phyloP scores from a whole-genome alignment of 805 yeast genomes.

The Zygoascus flipseniorum region DNA sequence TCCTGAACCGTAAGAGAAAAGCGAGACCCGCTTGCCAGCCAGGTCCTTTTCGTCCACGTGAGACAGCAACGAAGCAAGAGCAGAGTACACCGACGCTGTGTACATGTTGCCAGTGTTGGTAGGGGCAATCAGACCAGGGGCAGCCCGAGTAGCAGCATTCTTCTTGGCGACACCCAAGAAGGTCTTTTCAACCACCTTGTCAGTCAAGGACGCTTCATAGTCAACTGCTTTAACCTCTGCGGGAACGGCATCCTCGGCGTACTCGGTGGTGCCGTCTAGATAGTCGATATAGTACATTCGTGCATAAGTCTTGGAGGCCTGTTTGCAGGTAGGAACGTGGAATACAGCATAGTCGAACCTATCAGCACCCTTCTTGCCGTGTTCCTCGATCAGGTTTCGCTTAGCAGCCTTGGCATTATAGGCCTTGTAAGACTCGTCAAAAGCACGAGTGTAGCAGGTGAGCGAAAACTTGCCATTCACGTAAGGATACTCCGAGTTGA shows the following conservation, averaged over 20 bases:
- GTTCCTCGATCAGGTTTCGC: slow-evolving; percentile 31
- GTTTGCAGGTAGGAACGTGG: slow-evolving; percentile 98
- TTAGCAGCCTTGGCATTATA: slow-evolving; percentile 70
- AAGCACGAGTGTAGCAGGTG: slow-evolving; percentile 86
- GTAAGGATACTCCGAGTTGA: slow-evolving; percentile 90
- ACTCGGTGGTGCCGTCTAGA: slow-evolving; percentile 55
- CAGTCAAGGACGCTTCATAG: slow-evolving; percentile 72
- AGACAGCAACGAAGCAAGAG: slow-evolving; percentile 72
- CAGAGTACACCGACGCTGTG: slow-evolving; percentile 87
- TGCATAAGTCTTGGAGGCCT: slow-evolving; percentile 87
- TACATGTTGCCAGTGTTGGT: slow-evolving; percentile 98
- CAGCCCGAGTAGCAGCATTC: slow-evolving; percentile 55
- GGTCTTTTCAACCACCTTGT: slow-evolving; percentile 74
- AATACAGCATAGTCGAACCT: slow-evolving; percentile 87
- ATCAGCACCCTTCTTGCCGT: slow-evolving; percentile 39
- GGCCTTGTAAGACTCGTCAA: slow-evolving; percentile 75
- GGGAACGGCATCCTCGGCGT: slow-evolving; percentile 39
- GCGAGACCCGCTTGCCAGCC: slow-evolving; percentile 77
- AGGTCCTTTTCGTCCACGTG: slow-evolving; percentile 66
- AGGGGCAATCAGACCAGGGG: slow-evolving; percentile 76
- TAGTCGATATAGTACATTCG: slow-evolving; percentile 86
- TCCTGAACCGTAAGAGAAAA: slow-evolving; percentile 98
- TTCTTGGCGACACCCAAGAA: slow-evolving; percentile 74
- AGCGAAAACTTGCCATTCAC: slow-evolving; percentile 97
- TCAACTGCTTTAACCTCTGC: slow-evolving; percentile 48